phyloP scores from a whole-genome alignment of 192 early-diverging fungal species.

The Rhizophagus clarus region DNA sequence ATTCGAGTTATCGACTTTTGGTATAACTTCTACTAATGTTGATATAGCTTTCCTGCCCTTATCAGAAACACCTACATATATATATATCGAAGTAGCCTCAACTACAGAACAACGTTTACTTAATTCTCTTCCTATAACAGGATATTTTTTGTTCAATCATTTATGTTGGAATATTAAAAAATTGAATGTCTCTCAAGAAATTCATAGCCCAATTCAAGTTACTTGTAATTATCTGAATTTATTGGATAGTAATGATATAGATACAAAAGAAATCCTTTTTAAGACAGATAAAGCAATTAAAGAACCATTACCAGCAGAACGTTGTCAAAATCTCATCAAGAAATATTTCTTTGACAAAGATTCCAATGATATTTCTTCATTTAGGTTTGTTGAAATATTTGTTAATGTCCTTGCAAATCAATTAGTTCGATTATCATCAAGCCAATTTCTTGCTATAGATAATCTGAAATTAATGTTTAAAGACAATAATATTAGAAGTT shows the following conservation, averaged over 20 bases:
- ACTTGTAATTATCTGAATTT: constrained; percentile 22
- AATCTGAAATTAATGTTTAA: constrained; percentile 29
- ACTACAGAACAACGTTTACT: constrained; percentile 22
- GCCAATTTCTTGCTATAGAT: constrained; percentile 25
- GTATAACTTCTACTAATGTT: neutral
- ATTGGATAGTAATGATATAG: neutral
- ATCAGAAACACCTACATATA: neutral
- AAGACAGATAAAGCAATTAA: neutral
- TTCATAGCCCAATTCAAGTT: constrained; percentile 26
- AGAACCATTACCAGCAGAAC: neutral
- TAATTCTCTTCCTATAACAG: constrained; percentile 17
- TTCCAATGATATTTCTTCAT: constrained; percentile 3
- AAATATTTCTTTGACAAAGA: constrained; percentile 30
- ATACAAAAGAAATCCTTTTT: constrained; percentile 21
- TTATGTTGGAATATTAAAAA: constrained; percentile 26
- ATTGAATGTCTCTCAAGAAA: constrained; percentile 22
- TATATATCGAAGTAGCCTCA: constrained; percentile 34
- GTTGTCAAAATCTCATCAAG: constrained; percentile 9
- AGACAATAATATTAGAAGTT: constrained; percentile 19
- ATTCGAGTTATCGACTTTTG: neutral
- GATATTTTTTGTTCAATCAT: neutral
- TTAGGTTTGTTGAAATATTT: constrained; percentile 34
- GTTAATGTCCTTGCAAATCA: constrained; percentile 34
- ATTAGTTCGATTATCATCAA: constrained; percentile 33
- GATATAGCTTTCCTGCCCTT: neutral